Base-by-base conservation (phyloP, 2,329 filamentous ascomycete species). In the Didymella exigua region DNA sequence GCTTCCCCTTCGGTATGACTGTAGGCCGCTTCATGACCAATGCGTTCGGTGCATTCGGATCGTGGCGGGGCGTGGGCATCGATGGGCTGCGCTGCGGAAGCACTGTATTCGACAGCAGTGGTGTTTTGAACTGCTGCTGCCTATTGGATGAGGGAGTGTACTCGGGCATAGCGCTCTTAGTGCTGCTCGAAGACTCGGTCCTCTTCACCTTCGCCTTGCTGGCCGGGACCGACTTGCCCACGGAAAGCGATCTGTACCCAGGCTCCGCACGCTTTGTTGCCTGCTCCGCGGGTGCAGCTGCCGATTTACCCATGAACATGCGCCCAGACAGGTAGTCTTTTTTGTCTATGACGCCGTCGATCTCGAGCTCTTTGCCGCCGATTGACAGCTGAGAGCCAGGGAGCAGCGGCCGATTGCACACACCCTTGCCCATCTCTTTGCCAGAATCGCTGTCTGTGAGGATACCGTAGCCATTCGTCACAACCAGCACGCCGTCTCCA, bases 311-410 rank as follows among this genome's bases (percentile, higher is more conserved):
- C 27, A 81, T 62, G 61, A 81, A 81, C 16, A 76, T 75, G 46
- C 76, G 75, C 7, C 81, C 79, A 23, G 80, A 74, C 31, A 86
- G 60, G 60, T 81, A 87, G 50, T 89, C 85, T n/a, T 79, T 77
- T 63, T 81, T 86, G 1, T 81, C 77, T 3, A 90, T 82, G 36
- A 84, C 73, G 0, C 81, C 82, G 59, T 89, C 87, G 37, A 91
- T 77, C 64, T 90, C 87, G 16, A 90, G 75, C 52, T 90, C 88
- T 68, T 87, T 90, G 1, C 87, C 86, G 36, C 82, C 82, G 27
- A 90, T 75, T 4, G 82, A 86, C 4, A 90, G 73, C 26, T 79
- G 80, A 3, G 83, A 85, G 4, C 87, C 88, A 4, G 83, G 79
- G 18, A 85, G 77, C 1, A 89, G 75, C 9, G 80, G 78, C n/a